Base-by-base conservation (phyloP, 805 yeast species). In the Metschnikowia lunata region DNA sequence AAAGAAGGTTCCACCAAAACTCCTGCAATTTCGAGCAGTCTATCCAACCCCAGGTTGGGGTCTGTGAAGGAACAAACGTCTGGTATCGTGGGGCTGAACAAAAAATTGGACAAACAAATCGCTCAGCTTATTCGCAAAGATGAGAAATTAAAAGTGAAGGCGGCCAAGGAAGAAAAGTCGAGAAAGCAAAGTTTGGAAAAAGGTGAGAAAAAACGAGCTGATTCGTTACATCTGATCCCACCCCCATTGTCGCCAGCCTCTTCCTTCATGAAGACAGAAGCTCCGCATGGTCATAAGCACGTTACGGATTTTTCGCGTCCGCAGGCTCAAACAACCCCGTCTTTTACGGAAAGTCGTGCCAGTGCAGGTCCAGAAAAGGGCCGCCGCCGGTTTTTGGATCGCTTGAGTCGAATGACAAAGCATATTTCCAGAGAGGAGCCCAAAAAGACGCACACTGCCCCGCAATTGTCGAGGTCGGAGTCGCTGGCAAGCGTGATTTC, bases 121-220 rank as follows among this genome's bases (percentile, higher is more conserved):
- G 56, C 65, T n/a, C 64, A 62, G 38, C 38, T 60, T 45, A 58
- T 64, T 31, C 64, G 60, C 44, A 56, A 58, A 30, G 71, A 66
- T 26, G 71, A 62, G 40, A 62, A 60, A 35, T 15, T 45, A 36
- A 58, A 54, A 48, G 28, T 40, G 28, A 50, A 49, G 44, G 53
- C 40, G 7, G 56, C 48, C 31, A 55, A 43, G 35, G 45, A 48
- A 9, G 59, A 49, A 27, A 47, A 40, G 36, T 27, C 33, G 35
- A 48, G 37, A 29, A 12, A 30, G 29, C 43, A 43, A 18, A 49
- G 42, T 12, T 36, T 40, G n/a, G 48, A 50, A 41, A 47, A 46
- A 32, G 46, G 43, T 31, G 45, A 47, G 43, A 47, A 50, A 34
- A 43, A 43, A 34, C 52, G 47, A 30, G 37, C 37, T 9, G 45